phyloP scores from a whole-genome alignment of 2,329 filamentous ascomycete genomes.

The Aspergillus ruber region DNA sequence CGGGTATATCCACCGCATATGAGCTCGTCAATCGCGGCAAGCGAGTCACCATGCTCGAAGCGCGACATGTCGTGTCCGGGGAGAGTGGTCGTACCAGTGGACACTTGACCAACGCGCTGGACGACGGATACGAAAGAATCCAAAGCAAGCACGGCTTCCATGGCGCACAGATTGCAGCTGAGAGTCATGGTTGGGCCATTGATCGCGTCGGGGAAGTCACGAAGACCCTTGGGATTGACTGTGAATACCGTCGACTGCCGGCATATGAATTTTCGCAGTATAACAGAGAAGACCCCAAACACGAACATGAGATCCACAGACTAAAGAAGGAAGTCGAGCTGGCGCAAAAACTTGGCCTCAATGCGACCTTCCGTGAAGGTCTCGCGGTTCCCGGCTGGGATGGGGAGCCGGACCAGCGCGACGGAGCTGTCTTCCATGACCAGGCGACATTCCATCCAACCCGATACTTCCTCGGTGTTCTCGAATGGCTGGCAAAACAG shows the following conservation, averaged over 20 bases:
- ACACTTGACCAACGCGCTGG: slow-evolving; percentile 49
- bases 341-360: slow-evolving; percentile 40
- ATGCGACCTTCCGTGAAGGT: slow-evolving; percentile 32
- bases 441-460: slow-evolving; percentile 55
- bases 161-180: slow-evolving; percentile 45
- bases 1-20: slow-evolving; percentile 48
- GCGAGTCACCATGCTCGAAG: slow-evolving; percentile 49
- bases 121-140: slow-evolving; percentile 49
- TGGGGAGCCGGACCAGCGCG: slow-evolving; percentile 46
- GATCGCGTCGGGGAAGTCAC: slow-evolving; percentile 47
- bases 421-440: slow-evolving; percentile 40
- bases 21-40: slow-evolving; percentile 48
- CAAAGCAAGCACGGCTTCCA: slow-evolving; percentile 47
- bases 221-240: slow-evolving; percentile 47
- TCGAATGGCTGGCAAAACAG: slow-evolving; percentile 47
- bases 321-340: slow-evolving; percentile 43
- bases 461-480: slow-evolving; percentile 48
- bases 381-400: slow-evolving; percentile 49
- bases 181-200: slow-evolving; percentile 51
- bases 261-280: slow-evolving; percentile 49
- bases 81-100: slow-evolving; percentile 49
- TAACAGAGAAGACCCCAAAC: slow-evolving; percentile 33
- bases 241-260: slow-evolving; percentile 49
- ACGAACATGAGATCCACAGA: slow-evolving; percentile 41
- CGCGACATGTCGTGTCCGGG: slow-evolving; percentile 49